phyloP scores from a whole-genome alignment of 768 basidiomycete species.

The Astraeus odoratus region DNA sequence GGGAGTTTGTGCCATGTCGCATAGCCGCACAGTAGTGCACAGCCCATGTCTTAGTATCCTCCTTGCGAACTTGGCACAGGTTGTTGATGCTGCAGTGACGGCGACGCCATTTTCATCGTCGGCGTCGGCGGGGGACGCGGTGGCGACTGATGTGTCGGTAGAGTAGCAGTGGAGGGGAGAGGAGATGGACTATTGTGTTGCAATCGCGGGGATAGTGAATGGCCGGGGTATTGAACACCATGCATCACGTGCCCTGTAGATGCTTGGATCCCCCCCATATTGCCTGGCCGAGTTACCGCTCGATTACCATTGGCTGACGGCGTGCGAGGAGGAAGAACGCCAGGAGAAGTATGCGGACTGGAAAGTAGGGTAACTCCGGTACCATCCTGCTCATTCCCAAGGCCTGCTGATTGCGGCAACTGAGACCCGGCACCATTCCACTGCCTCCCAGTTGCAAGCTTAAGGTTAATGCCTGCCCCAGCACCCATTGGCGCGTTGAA shows the following conservation, averaged over 20 bases:
- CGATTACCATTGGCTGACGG: conserved; percentile 57
- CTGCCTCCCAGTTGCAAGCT: conserved; percentile 33
- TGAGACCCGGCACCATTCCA: conserved; percentile 28
- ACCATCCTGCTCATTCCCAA: conserved; percentile 22
- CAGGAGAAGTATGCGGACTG: conserved; percentile 36
- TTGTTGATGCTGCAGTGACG: conserved; percentile 49
- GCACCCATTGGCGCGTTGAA: conserved; percentile 23
- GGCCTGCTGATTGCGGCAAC: conserved; percentile 15
- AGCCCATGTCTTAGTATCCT: conserved; percentile 37
- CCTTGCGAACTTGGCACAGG: conserved; percentile 44
- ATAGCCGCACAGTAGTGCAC: conserved; percentile 7
- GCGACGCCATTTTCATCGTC: conserved; percentile 47
- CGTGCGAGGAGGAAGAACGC: conserved; percentile 36
- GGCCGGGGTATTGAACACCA: conserved; percentile 36
- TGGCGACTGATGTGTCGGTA: conserved; percentile 37
- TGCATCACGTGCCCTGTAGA: conserved; percentile 24
- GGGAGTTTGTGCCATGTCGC: conserved; percentile 9
- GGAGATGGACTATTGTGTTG: conserved; percentile 41
- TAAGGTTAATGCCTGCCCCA: conserved; percentile 27
- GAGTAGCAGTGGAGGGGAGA: conserved; percentile 35
- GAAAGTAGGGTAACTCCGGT: too few relatives aligned
- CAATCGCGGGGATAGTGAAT: conserved; percentile 44
- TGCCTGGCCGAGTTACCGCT: conserved; percentile 28
- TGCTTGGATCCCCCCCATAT: conserved; percentile 8
- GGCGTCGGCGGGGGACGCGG: conserved; percentile 45